phyloP scores from a whole-genome alignment of 164 flowering plant genomes.

The Magnolia kwangsiensis region DNA sequence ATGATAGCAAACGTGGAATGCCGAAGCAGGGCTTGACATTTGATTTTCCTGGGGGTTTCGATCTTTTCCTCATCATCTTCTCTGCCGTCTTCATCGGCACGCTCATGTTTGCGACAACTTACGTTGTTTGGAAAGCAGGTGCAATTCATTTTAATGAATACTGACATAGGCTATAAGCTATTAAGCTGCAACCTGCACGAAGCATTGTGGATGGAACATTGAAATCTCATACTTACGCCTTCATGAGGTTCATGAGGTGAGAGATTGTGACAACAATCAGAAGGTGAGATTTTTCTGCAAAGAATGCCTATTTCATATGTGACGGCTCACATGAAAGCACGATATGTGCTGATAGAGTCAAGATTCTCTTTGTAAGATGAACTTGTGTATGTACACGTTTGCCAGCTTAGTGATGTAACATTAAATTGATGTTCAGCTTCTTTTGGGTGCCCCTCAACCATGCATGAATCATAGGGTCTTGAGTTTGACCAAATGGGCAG shows the following conservation, averaged over 20 bases:
- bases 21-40: constrained; percentile 74
- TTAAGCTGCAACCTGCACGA: background rate
- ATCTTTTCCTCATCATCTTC: constrained; percentile 54
- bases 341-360: too few relatives aligned
- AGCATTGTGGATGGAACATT: background rate
- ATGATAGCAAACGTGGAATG: constrained; percentile 85
- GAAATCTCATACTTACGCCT: background rate
- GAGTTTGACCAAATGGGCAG: too few relatives aligned
- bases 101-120: constrained; percentile 83
- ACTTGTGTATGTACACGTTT: too few relatives aligned
- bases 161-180: background rate
- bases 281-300: background rate
- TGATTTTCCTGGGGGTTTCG: constrained; percentile 75
- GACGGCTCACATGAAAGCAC: too few relatives aligned
- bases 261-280: background rate
- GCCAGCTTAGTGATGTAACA: too few relatives aligned
- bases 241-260: constrained; percentile 1
- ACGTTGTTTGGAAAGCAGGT: constrained; percentile 87
- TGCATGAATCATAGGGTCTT: too few relatives aligned
- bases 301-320: too few relatives aligned
- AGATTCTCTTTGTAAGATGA: too few relatives aligned
- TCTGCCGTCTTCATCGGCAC: constrained; percentile 78
- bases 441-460: too few relatives aligned
- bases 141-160: constrained; percentile 90
- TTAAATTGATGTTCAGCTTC: too few relatives aligned